These are phyloP conservation scores for Paramecium pentaurelia DNA, from an alignment of 73 alveolate species.

Conservation along the genomic window DNA sequence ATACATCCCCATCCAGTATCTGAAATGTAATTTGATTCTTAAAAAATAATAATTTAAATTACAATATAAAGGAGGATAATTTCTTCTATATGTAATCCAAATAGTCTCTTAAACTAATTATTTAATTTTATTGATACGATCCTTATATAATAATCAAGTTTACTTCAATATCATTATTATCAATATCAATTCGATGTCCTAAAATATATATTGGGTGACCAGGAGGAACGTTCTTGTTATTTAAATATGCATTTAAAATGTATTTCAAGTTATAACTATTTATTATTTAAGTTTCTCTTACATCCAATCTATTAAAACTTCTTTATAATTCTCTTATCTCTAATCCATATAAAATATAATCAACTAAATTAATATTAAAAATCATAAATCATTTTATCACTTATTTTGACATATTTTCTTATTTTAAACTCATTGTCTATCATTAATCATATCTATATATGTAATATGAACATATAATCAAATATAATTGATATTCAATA, in stretches of 20 bases:
- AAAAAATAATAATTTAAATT: not conserved
- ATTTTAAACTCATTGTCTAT: not conserved
- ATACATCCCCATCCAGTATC: slow-evolving; percentile 68
- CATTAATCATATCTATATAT: no score
- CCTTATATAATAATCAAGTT: not conserved
- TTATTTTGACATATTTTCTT: not conserved
- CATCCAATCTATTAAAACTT: not conserved
- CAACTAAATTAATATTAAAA: not conserved
- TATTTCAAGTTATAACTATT: not conserved
- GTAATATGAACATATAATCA: not conserved
- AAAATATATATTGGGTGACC: not conserved
- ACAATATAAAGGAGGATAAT: slow-evolving; percentile 46
- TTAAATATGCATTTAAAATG: not conserved
- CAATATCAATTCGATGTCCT: not conserved
- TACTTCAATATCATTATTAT: not conserved
- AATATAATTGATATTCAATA: not conserved
- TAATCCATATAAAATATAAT: not conserved
- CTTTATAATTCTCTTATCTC: not conserved
- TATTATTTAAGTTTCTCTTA: not conserved
- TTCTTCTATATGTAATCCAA: slow-evolving; percentile 58
- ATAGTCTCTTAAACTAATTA: not conserved
- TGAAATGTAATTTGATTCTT: slow-evolving; percentile 20
- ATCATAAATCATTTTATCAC: not conserved
- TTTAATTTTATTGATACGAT: not conserved
- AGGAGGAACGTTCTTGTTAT: not conserved